phyloP scores from a whole-genome alignment of 805 yeast species.

The Zygotorulaspora danielsina region DNA sequence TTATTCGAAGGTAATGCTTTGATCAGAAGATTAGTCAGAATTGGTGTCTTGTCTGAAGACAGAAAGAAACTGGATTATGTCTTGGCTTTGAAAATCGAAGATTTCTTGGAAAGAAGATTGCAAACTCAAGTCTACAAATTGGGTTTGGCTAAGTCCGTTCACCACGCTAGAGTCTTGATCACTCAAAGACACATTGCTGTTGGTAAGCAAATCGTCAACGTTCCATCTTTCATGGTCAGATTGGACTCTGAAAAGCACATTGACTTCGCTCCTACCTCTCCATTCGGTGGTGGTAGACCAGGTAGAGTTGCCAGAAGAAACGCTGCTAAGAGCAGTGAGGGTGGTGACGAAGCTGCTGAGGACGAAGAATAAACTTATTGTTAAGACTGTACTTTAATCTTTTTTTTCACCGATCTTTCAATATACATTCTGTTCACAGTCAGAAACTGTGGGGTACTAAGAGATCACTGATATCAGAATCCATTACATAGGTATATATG shows the following conservation, averaged over 20 bases:
- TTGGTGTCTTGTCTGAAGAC: constrained; percentile 98
- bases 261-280: constrained; percentile 98
- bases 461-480: background rate
- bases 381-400: background rate
- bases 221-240: constrained; percentile 99
- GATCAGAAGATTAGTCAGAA: constrained; percentile 98
- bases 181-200: constrained; percentile 99
- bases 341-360: constrained; percentile 70
- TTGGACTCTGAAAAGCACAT: constrained; percentile 99
- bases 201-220: constrained; percentile 98
- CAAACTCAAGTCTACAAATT: constrained; percentile 99
- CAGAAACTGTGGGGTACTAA: too few relatives aligned
- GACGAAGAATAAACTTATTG: constrained; percentile 59
- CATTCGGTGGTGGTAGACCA: constrained; percentile 99
- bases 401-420: background rate
- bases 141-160: constrained; percentile 98
- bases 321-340: constrained; percentile 60
- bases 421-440: background rate
- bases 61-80: constrained; percentile 99
- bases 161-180: constrained; percentile 99
- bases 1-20: constrained; percentile 99
- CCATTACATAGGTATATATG: background rate
- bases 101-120: constrained; percentile 99
- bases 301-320: constrained; percentile 99
- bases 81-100: constrained; percentile 95